Conservation (phyloP, 371 early-diverging fungal species). For the Circinella minor region DNA sequence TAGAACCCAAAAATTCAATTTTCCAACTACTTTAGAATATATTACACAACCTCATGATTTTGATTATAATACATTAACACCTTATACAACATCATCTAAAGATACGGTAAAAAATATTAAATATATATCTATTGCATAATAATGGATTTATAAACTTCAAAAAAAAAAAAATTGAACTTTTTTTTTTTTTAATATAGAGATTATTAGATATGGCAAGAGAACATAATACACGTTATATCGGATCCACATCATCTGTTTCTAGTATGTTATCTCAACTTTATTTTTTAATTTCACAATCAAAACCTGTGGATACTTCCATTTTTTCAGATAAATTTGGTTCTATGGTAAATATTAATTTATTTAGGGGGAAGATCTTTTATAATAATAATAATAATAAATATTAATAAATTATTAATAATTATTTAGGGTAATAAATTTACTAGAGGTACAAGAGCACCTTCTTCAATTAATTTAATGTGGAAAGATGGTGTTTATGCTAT, state of each 20-base stretch:
- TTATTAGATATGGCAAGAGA: conserved; percentile 52
- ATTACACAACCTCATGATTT: conserved; percentile 83
- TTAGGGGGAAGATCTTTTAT: neutral
- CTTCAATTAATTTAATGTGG: conserved; percentile 65
- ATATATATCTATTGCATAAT: neutral
- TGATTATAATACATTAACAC: conserved; percentile 76
- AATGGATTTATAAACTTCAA: neutral
- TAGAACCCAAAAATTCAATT: conserved; percentile 77
- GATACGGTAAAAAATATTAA: conserved; percentile 55
- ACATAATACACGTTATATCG: conserved; percentile 63
- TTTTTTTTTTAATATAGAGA: conserved; percentile 24
- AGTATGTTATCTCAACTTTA: conserved; percentile 79
- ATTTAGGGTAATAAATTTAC: conserved; percentile 62
- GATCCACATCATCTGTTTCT: conserved; percentile 92
- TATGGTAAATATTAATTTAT: neutral
- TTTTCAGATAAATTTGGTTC: conserved; percentile 66
- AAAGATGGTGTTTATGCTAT: conserved; percentile 82
- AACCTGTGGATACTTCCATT: conserved; percentile 60
- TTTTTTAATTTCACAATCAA: conserved; percentile 73
- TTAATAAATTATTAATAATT: neutral
- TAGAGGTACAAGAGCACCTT: conserved; percentile 60
- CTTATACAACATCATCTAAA: conserved; percentile 80
- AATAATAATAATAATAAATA: neutral
- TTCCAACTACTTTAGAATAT: conserved; percentile 74
- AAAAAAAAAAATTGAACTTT: neutral